Evolutionary conservation across 1,284 basidiomycete genomes (phyloP).

Genomic region (Tilletia walkeri): DNA sequence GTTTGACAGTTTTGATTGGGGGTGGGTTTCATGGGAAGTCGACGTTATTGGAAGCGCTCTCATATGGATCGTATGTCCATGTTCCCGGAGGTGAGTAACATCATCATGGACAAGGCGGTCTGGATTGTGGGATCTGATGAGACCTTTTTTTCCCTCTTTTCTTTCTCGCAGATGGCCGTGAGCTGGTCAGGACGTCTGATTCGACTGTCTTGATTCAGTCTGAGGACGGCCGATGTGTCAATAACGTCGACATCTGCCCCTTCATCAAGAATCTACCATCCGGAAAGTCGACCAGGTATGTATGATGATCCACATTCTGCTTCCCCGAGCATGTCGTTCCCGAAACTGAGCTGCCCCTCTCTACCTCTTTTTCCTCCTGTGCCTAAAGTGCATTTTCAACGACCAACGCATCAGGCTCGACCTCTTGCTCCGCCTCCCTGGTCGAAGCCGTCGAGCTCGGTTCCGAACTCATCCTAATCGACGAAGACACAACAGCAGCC

Average conservation of each 20-base stretch:
- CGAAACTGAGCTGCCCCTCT: not conserved
- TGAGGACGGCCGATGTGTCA: slow-evolving; percentile 26
- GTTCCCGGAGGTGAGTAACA: slow-evolving; percentile 14
- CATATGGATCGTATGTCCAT: slow-evolving; percentile 24
- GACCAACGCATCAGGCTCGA: slow-evolving; percentile 28
- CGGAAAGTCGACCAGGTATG: slow-evolving; percentile 16
- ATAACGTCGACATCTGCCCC: slow-evolving; percentile 23
- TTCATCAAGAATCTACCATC: slow-evolving; percentile 27
- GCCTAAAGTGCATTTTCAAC: slow-evolving; percentile 20
- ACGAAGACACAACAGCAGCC: slow-evolving; percentile 28
- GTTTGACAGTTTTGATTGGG: slow-evolving; percentile 22
- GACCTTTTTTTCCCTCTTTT: too few species aligned
- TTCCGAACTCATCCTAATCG: slow-evolving; percentile 23
- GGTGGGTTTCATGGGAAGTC: slow-evolving; percentile 32
- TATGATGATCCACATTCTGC: not conserved
- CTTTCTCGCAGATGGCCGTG: slow-evolving; percentile 22
- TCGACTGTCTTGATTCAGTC: slow-evolving; percentile 21
- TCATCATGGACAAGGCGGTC: too few species aligned
- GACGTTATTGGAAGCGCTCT: slow-evolving; percentile 26
- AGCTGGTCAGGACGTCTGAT: slow-evolving; percentile 22
- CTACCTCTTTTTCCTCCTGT: not conserved
- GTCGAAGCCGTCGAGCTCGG: slow-evolving; percentile 28
- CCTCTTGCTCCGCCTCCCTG: slow-evolving; percentile 26
- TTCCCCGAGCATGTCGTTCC: too few species aligned
- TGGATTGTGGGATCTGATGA: too few species aligned